Conservation (phyloP, 2,329 filamentous ascomycete genomes). For the Dothistroma pini region DNA sequence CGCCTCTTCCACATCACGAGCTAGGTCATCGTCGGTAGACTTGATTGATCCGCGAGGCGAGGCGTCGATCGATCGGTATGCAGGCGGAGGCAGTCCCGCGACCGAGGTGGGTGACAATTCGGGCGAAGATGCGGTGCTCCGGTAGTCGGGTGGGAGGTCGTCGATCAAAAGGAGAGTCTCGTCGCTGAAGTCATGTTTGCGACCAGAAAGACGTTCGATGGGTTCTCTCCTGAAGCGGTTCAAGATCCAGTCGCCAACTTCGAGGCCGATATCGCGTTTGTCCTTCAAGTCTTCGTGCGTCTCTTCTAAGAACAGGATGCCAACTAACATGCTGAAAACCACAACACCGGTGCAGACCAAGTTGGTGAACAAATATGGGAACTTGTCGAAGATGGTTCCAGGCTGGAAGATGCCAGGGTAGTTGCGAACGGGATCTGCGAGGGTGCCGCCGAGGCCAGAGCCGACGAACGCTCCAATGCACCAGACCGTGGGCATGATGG, state of each 20-base stretch:
- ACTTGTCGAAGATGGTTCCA: conserved; percentile 76
- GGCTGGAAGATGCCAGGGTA: conserved; percentile 70
- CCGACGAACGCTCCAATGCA: conserved; percentile 94
- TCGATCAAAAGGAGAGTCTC: conserved; percentile 62
- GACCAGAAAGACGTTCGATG: conserved; percentile 31
- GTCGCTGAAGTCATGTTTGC: conserved; percentile 50
- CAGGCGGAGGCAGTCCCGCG: conserved; percentile 30
- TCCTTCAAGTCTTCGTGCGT: conserved; percentile 81
- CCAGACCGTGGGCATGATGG: conserved; percentile 98
- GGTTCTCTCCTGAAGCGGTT: conserved; percentile 23
- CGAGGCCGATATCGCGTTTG: conserved; percentile 69
- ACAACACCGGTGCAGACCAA: conserved; percentile 83
- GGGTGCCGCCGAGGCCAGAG: conserved; percentile 82
- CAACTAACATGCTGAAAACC: conserved; percentile 69
- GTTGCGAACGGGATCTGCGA: conserved; percentile 80
- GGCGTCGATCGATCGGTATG: conserved; percentile 33
- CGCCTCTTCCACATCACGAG: conserved; percentile 23
- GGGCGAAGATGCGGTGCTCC: conserved; percentile 54
- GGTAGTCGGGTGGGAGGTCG: conserved; percentile 66
- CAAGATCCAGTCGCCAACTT: conserved; percentile 69
- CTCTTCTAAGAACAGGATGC: conserved; percentile 86
- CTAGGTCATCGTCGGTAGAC: conserved; percentile 16
- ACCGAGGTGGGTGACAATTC: conserved; percentile 36
- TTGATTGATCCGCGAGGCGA: conserved; percentile 26
- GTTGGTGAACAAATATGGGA: conserved; percentile 88